These are phyloP conservation scores for Lentinula raphanica DNA, from an alignment of 768 basidiomycete species.

Conservation along the genomic window DNA sequence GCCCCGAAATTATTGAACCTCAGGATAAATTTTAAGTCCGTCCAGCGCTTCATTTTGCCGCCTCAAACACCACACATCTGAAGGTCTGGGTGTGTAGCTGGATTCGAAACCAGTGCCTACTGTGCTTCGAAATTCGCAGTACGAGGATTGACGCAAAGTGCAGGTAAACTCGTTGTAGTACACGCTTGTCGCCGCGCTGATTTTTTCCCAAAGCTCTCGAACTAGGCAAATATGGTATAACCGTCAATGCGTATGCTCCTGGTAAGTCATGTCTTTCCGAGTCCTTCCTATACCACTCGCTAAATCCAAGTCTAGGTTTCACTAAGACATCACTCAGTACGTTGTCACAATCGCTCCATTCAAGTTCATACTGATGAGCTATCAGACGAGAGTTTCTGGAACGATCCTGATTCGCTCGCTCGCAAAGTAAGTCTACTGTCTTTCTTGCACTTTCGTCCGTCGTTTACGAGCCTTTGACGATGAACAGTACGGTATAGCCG, in stretches of 20 bases:
- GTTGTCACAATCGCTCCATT: neutral
- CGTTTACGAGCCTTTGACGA: no score
- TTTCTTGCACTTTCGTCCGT: neutral
- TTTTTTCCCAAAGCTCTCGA: conserved; percentile 3
- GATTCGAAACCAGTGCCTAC: conserved; percentile 18
- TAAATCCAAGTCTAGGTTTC: no score
- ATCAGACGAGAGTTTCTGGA: neutral
- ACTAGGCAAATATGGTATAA: conserved; percentile 1
- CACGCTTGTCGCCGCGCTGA: neutral
- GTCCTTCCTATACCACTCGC: no score
- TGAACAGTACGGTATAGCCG: neutral
- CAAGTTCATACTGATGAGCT: neutral
- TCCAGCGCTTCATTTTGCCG: no score
- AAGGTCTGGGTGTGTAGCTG: neutral
- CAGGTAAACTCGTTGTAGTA: conserved; percentile 18
- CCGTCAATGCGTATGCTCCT: conserved; percentile 4
- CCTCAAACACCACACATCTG: no score
- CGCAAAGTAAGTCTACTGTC: neutral
- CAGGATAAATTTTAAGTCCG: no score
- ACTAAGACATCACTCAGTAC: neutral
- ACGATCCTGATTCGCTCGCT: neutral
- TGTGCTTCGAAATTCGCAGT: conserved; percentile 34
- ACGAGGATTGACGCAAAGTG: conserved; percentile 34
- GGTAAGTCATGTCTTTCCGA: neutral
- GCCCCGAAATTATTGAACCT: no score